Conservation (phyloP, 441 rosid genomes). For the Manihot esculenta region DNA sequence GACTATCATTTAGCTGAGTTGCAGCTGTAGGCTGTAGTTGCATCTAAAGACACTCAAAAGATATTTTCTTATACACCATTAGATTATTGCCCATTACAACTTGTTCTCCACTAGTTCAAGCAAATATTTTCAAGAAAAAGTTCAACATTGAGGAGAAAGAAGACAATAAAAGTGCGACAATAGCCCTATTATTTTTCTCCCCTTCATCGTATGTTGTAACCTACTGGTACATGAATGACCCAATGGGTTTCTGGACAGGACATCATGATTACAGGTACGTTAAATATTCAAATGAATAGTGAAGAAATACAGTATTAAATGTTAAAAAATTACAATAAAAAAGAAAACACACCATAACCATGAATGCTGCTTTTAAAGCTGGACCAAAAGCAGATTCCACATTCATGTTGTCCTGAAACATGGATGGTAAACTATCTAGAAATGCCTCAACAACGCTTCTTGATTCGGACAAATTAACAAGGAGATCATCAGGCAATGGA, state of each 20-base stretch:
- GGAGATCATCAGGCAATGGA: slow-evolving; percentile 98
- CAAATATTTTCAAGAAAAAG: not conserved
- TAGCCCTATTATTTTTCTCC: too few relatives aligned
- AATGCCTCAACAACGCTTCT: slow-evolving; percentile 87
- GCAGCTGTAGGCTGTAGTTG: not conserved
- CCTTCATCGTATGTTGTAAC: not conserved
- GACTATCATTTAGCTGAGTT: too few relatives aligned
- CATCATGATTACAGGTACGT: not conserved
- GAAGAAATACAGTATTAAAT: slow-evolving; percentile 7
- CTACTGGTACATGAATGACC: not conserved
- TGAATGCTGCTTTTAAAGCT: slow-evolving; percentile 89
- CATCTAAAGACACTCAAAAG: not conserved
- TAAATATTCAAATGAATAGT: not conserved
- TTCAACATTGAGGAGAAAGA: not conserved
- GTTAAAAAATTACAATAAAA: slow-evolving; percentile 18
- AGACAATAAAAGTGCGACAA: not conserved
- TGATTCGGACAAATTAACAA: slow-evolving; percentile 97
- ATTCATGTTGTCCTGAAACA: slow-evolving; percentile 89
- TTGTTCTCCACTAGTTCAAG: not conserved
- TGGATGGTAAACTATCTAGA: slow-evolving; percentile 88
- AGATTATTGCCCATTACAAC: not conserved
- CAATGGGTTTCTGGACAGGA: not conserved
- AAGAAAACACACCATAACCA: slow-evolving; percentile 78
- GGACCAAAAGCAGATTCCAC: slow-evolving; percentile 99
- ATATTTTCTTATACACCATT: not conserved